Evolutionary conservation across 371 early-diverging fungal genomes (phyloP).

Genomic region (Apophysomyces elegans): DNA sequence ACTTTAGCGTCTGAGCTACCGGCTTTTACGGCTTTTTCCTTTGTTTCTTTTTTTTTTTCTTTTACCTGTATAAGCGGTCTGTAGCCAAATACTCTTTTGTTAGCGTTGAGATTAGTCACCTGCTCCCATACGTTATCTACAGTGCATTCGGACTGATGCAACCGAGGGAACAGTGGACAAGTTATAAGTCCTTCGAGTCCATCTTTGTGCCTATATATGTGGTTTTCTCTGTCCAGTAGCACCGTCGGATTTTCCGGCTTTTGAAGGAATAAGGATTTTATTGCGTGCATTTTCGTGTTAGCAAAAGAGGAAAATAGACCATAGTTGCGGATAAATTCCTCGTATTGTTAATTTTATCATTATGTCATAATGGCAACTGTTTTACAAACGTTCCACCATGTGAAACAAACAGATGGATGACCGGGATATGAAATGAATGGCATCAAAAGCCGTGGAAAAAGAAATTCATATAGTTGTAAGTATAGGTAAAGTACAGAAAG

Average conservation of each 20-base stretch:
- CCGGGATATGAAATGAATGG: too few relatives aligned
- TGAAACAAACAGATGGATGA: too few relatives aligned
- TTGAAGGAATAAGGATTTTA: slow-evolving; percentile 33
- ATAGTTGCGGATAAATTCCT: too few relatives aligned
- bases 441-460: too few relatives aligned
- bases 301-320: slow-evolving; percentile 8
- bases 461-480: too few relatives aligned
- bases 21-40: neutral
- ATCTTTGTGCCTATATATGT: slow-evolving; percentile 52
- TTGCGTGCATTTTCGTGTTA: slow-evolving; percentile 18
- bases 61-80: slow-evolving; percentile 50
- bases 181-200: slow-evolving; percentile 47
- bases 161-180: slow-evolving; percentile 45
- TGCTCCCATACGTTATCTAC: slow-evolving; percentile 52
- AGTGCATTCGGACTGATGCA: slow-evolving; percentile 41
- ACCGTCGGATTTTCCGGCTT: slow-evolving; percentile 44
- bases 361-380: too few relatives aligned
- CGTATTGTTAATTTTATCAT: too few relatives aligned
- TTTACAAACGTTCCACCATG: too few relatives aligned
- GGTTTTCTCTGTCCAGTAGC: slow-evolving; percentile 43
- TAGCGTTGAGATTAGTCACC: slow-evolving; percentile 38
- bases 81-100: slow-evolving; percentile 53
- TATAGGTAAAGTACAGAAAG: neutral
- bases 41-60: neutral
- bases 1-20: too few relatives aligned